Evolutionary conservation across 2,329 filamentous ascomycete species (phyloP).

Genomic region (Fonsecaea multimorphosa): DNA sequence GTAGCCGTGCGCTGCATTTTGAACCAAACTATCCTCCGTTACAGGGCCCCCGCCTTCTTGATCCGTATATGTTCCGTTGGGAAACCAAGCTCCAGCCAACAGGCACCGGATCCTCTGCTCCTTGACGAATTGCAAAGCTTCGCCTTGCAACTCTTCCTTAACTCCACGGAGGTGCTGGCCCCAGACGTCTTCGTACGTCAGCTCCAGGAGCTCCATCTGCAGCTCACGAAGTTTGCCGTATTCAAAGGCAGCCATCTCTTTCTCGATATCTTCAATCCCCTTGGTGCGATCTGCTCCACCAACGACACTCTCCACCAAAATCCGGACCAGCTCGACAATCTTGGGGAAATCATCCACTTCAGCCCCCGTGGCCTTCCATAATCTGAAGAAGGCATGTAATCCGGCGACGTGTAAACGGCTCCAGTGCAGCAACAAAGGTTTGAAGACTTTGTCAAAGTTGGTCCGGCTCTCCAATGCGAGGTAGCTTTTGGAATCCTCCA

Average conservation of each 20-base stretch:
- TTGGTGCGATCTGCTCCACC: constrained; percentile 81
- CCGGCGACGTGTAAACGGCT: constrained; percentile 84
- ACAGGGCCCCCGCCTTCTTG: constrained; percentile 46
- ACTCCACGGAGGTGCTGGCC: constrained; percentile 86
- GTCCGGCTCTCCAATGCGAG: constrained; percentile 74
- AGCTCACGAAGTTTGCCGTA: constrained; percentile 77
- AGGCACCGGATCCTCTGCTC: constrained; percentile 93
- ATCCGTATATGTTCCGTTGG: constrained; percentile 57
- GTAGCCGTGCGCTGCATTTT: constrained; percentile 65
- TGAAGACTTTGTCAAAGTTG: constrained; percentile 84
- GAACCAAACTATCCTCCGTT: constrained; percentile 44
- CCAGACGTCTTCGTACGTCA: constrained; percentile 95
- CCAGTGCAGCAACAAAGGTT: constrained; percentile 89
- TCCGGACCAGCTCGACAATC: constrained; percentile 86
- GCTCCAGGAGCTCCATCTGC: constrained; percentile 90
- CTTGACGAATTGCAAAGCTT: constrained; percentile 94
- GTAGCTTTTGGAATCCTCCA: constrained; percentile 78
- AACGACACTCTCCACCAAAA: constrained; percentile 87
- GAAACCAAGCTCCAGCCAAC: constrained; percentile 88
- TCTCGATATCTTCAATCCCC: constrained; percentile 85
- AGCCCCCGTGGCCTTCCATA: constrained; percentile 92
- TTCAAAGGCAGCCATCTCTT: constrained; percentile 84
- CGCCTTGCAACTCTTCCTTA: constrained; percentile 87
- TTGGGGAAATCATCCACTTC: constrained; percentile 89
- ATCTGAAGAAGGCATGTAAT: constrained; percentile 82